Conservation (phyloP, 1,284 basidiomycete species). For the Volvariella volvacea region DNA sequence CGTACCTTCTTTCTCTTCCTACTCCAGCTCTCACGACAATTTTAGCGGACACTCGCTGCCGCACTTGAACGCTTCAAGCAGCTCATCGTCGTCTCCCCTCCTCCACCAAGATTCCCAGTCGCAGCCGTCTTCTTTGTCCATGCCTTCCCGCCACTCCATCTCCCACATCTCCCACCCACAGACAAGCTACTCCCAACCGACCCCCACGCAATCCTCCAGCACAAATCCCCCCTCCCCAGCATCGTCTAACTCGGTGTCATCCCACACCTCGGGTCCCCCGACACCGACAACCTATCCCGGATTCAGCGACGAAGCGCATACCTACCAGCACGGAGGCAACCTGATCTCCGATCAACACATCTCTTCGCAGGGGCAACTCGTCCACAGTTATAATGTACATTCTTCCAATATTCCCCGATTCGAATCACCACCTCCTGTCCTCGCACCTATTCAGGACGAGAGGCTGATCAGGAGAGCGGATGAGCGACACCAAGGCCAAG, state of each 20-base stretch:
- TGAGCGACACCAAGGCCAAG: constrained; percentile 8
- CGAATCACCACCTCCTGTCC: constrained; percentile 43
- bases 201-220: constrained; percentile 15
- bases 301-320: constrained; percentile 35
- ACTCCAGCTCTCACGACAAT: constrained; percentile 23
- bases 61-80: constrained; percentile 13
- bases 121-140: constrained; percentile 18
- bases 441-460: constrained; percentile 49
- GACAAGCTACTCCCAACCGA: constrained; percentile 13
- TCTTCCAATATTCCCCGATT: constrained; percentile 22
- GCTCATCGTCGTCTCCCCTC: constrained; percentile 12
- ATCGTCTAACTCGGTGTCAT: constrained; percentile 39
- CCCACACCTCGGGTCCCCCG: constrained; percentile 41
- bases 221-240: constrained; percentile 29
- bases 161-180: constrained; percentile 38
- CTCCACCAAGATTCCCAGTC: constrained; percentile 18
- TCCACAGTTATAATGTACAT: constrained; percentile 22
- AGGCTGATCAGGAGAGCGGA: constrained; percentile 27
- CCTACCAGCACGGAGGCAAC: constrained; percentile 14
- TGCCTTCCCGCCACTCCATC: constrained; percentile 35
- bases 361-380: constrained; percentile 22
- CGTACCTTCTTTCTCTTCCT: constrained; percentile 24
- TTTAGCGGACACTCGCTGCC: constrained; percentile 17
- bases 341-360: constrained; percentile 19
- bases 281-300: constrained; percentile 37